phyloP scores from a whole-genome alignment of 495 filamentous ascomycete species.

The Apiosordaria backusii region DNA sequence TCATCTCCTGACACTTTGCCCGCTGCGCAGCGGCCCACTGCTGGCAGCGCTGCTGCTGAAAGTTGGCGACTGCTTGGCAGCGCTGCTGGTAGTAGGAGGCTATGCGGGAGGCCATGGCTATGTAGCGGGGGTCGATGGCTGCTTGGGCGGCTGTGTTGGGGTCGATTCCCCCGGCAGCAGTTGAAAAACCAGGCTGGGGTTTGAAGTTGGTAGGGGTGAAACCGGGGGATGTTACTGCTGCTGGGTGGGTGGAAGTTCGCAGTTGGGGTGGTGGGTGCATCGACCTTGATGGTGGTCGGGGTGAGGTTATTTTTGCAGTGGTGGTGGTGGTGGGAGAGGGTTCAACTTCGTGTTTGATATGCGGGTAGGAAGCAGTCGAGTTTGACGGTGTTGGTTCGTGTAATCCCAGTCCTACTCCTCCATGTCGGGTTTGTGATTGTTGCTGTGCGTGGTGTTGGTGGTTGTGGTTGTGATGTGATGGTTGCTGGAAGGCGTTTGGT shows the following conservation, averaged over 20 bases:
- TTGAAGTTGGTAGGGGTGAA: not conserved
- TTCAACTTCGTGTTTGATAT: not conserved
- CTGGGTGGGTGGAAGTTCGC: not conserved
- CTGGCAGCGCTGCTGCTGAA: constrained; percentile 38
- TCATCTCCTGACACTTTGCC: constrained; percentile 37
- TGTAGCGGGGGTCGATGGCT: constrained; percentile 28
- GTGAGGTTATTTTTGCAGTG: not conserved
- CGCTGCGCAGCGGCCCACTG: constrained; percentile 35
- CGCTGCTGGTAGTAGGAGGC: constrained; percentile 39
- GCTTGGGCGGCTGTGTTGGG: constrained; percentile 1
- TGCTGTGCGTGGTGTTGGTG: not conserved
- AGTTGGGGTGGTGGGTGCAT: not conserved
- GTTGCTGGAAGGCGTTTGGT: not conserved
- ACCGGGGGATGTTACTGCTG: not conserved
- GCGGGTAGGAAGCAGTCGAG: not conserved
- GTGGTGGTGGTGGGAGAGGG: not conserved
- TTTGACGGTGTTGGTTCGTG: constrained; percentile 9
- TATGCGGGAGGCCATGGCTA: constrained; percentile 40
- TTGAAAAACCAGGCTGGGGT: too few species aligned
- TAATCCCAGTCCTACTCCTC: not conserved
- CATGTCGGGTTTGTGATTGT: not conserved
- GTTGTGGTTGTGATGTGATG: not conserved
- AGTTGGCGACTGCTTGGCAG: constrained; percentile 33
- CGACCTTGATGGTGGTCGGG: not conserved
- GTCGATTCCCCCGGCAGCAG: not conserved